Conservation (phyloP, 306 rosid genomes). For the Cyclanthera cordifolia region DNA sequence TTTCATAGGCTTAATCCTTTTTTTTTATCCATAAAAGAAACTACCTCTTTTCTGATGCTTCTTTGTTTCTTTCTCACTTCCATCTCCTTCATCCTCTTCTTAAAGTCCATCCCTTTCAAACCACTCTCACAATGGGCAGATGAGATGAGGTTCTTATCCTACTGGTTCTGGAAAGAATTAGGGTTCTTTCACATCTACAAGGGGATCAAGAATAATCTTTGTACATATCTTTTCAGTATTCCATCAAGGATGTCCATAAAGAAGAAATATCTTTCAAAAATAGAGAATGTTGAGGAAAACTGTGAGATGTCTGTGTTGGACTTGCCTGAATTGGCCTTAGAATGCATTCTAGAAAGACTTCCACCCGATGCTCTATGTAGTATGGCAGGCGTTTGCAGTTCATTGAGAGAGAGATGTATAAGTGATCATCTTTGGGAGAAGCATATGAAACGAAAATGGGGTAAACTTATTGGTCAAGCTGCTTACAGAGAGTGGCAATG, state of each 20-base stretch:
- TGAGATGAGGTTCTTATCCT: conserved; percentile 49
- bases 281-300: conserved; percentile 44
- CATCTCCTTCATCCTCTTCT: conserved; percentile 53
- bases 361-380: conserved; percentile 56
- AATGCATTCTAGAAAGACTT: conserved; percentile 75
- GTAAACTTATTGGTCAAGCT: conserved; percentile 56
- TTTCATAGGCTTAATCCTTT: conserved; percentile 21
- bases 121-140: conserved; percentile 50
- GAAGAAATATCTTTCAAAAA: conserved; percentile 40
- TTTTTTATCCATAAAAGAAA: conserved; percentile 25
- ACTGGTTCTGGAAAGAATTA: conserved; percentile 33
- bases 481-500: conserved; percentile 77
- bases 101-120: conserved; percentile 44
- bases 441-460: conserved; percentile 83
- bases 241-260: conserved; percentile 37
- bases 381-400: conserved; percentile 58
- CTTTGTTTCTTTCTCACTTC: conserved; percentile 59
- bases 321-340: conserved; percentile 75
- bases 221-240: conserved; percentile 19
- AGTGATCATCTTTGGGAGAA: conserved; percentile 82
- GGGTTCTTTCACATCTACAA: conserved; percentile 22
- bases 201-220: conserved; percentile 21
- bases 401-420: conserved; percentile 65
- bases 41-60: conserved; percentile 37
- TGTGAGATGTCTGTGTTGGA: conserved; percentile 50